Evolutionary conservation across 768 basidiomycete genomes (phyloP).

Genomic region (Termitomyces sp.): DNA sequence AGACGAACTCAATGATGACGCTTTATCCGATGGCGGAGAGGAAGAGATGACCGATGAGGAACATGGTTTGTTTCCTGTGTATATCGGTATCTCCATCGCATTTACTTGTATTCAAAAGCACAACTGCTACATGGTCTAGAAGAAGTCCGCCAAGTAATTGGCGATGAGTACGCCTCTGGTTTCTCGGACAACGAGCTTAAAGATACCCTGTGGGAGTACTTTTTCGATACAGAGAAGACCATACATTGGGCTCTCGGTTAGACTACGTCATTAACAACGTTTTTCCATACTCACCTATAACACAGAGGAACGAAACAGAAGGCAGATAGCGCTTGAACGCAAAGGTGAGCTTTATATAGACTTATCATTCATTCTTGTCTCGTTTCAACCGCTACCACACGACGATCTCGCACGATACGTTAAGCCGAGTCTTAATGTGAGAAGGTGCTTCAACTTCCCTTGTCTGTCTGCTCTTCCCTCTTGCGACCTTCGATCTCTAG

Average conservation of each 20-base stretch:
- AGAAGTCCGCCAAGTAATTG: conserved; percentile 62
- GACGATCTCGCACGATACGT: conserved; percentile 8
- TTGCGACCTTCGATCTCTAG: conserved; percentile 1
- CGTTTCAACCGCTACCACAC: conserved; percentile 16
- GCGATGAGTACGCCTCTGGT: conserved; percentile 56
- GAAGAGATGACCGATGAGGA: conserved; percentile 81
- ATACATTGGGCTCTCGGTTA: conserved; percentile 70
- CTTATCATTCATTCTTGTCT: conserved; percentile 21
- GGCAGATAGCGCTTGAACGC: conserved; percentile 59
- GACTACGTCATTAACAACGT: conserved; percentile 18
- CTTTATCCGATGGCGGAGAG: conserved; percentile 71
- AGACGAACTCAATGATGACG: conserved; percentile 87
- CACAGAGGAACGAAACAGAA: conserved; percentile 66
- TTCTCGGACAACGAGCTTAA: conserved; percentile 71
- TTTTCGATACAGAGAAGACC: conserved; percentile 79
- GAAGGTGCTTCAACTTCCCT: conserved; percentile 55
- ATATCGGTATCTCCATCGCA: not conserved
- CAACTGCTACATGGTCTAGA: conserved; percentile 70
- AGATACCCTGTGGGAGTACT: conserved; percentile 80
- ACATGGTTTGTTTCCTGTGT: conserved; percentile 43
- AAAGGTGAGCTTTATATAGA: conserved; percentile 66
- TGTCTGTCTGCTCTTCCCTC: conserved; percentile 12
- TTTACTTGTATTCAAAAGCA: conserved; percentile 27
- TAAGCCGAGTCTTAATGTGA: conserved; percentile 30
- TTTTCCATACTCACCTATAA: conserved; percentile 8